Evolutionary conservation across 345 rosid species (phyloP).

Genomic region (Atalantia buxifolia): DNA sequence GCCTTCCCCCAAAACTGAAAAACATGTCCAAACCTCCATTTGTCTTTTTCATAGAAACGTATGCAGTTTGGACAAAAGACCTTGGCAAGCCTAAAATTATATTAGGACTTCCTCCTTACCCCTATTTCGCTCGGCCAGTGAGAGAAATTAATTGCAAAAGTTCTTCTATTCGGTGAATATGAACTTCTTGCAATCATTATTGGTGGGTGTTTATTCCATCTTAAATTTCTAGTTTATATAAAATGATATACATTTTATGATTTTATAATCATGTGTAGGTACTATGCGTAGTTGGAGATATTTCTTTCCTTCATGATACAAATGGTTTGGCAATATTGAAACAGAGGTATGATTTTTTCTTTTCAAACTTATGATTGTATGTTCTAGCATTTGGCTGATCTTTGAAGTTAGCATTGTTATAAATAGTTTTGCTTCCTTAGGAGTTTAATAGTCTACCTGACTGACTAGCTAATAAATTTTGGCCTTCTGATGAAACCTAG

Average conservation of each 20-base stretch:
- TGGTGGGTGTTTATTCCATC: background rate
- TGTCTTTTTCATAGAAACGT: background rate
- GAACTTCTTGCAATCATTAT: background rate
- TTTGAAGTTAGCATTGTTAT: background rate
- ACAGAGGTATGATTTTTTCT: conserved; percentile 48
- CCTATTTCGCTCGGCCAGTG: background rate
- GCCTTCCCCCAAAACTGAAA: background rate
- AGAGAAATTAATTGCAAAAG: background rate
- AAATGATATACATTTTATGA: background rate
- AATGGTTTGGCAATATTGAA: conserved; percentile 83
- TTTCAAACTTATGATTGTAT: background rate
- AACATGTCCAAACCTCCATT: background rate
- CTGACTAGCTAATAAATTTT: background rate
- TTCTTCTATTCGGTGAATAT: background rate
- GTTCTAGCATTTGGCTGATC: conserved; percentile 6
- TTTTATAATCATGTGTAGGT: conserved; percentile 41
- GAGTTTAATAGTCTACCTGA: background rate
- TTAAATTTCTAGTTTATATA: background rate
- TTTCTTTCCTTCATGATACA: conserved; percentile 96
- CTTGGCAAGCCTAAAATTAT: background rate
- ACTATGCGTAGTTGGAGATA: conserved; percentile 74
- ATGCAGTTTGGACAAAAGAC: background rate
- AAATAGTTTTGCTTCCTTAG: background rate
- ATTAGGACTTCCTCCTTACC: background rate
- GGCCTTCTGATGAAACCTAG: background rate